These are phyloP conservation scores for Choanephora cucurbitarum DNA, from an alignment of 371 early-diverging fungal species.

Conservation along the genomic window DNA sequence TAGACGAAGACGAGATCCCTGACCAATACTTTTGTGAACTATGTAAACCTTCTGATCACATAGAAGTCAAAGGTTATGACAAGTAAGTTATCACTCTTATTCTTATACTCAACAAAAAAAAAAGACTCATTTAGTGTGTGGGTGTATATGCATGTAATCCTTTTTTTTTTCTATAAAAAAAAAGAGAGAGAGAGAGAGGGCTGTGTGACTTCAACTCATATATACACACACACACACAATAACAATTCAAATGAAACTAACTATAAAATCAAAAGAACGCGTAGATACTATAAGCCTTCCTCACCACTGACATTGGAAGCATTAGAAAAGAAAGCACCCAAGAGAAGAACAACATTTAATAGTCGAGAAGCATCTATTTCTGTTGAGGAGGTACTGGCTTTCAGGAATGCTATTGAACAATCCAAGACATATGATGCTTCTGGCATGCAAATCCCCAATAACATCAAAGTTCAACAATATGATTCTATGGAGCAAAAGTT, in stretches of 20 bases:
- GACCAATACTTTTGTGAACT: slow-evolving; percentile 86
- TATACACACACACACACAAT: too few species aligned
- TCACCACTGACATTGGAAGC: slow-evolving; percentile 13
- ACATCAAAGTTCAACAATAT: slow-evolving; percentile 5
- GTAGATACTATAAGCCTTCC: slow-evolving; percentile 32
- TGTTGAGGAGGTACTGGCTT: slow-evolving; percentile 51
- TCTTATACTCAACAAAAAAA: too few species aligned
- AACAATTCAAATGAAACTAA: background rate
- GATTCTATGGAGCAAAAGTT: slow-evolving; percentile 15
- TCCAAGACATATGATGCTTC: slow-evolving; percentile 20
- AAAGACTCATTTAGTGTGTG: background rate
- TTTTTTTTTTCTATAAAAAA: too few species aligned
- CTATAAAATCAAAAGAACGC: slow-evolving; percentile 15
- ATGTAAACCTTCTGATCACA: slow-evolving; percentile 50
- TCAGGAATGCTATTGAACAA: slow-evolving; percentile 35
- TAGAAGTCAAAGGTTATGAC: slow-evolving; percentile 26
- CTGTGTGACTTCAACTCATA: too few species aligned
- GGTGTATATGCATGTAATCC: too few species aligned
- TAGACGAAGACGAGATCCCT: slow-evolving; percentile 71
- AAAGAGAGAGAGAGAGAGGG: too few species aligned
- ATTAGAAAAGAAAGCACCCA: slow-evolving; percentile 40
- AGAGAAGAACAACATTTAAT: slow-evolving; percentile 57
- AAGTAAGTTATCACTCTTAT: slow-evolving; percentile 15
- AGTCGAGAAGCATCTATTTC: slow-evolving; percentile 60
- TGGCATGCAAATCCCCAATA: slow-evolving; percentile 13